phyloP scores from a whole-genome alignment of 805 yeast species.

The Candida coquimbonensis region DNA sequence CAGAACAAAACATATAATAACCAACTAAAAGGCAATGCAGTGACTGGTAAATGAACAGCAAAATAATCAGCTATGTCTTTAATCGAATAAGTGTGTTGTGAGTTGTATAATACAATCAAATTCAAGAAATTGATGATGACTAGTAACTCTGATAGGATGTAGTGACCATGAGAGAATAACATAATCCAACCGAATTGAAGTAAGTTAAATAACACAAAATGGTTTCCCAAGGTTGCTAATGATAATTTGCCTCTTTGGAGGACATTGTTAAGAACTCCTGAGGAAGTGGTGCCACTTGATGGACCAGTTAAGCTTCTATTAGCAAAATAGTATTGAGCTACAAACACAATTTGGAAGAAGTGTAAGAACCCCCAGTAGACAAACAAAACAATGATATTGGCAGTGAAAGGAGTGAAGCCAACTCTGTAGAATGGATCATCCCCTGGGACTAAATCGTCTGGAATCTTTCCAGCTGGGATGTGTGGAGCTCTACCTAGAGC shows the following conservation, averaged over 20 bases:
- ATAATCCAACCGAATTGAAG: constrained; percentile 57
- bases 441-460: constrained; percentile 33
- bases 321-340: constrained; percentile 38
- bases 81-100: constrained; percentile 53
- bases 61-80: constrained; percentile 46
- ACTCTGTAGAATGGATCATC: constrained; percentile 38
- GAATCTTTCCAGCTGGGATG: constrained; percentile 8
- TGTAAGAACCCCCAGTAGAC: constrained; percentile 54
- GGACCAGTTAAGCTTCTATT: constrained; percentile 13
- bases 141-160: constrained; percentile 50
- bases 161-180: constrained; percentile 53
- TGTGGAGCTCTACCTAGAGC: constrained; percentile 43
- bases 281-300: constrained; percentile 17
- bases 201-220: constrained; percentile 57
- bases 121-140: constrained; percentile 55
- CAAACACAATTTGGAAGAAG: constrained; percentile 45
- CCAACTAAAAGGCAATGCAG: constrained; percentile 74
- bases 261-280: too few species aligned
- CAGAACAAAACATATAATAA: constrained; percentile 66
- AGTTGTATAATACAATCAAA: constrained; percentile 40
- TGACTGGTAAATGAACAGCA: constrained; percentile 55
- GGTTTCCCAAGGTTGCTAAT: constrained; percentile 38
- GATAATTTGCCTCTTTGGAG: too few species aligned
- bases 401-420: constrained; percentile 66
- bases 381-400: constrained; percentile 39